Conservation (phyloP, 2,329 filamentous ascomycete species). For the Tolypocladium tundrense region DNA sequence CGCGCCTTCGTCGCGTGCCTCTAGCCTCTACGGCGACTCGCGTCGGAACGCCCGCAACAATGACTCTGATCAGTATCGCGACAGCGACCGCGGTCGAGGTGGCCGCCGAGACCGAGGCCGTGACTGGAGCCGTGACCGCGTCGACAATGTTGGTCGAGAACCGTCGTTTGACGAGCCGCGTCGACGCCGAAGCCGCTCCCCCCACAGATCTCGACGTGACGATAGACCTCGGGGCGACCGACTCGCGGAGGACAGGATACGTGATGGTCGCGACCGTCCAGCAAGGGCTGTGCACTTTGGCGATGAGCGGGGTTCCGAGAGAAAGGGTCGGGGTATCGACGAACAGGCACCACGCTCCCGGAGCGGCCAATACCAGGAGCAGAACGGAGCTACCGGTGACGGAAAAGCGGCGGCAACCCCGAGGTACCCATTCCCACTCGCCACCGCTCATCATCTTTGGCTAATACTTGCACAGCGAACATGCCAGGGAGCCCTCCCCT, state of each 20-base stretch:
- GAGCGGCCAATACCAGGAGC: background rate
- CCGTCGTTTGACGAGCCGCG: conserved; percentile 41
- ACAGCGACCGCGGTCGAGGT: conserved; percentile 26
- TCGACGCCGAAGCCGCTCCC: conserved; percentile 45
- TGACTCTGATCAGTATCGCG: conserved; percentile 24
- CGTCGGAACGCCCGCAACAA: conserved; percentile 3
- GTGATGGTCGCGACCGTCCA: background rate
- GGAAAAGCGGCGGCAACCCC: background rate
- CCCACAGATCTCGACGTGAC: conserved; percentile 28
- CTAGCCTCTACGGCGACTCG: background rate
- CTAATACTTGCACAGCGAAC: conserved; percentile 2
- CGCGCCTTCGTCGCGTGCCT: background rate
- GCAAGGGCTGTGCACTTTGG: background rate
- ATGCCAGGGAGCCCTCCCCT: conserved; percentile 17
- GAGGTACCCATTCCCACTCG: background rate
- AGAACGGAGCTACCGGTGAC: background rate
- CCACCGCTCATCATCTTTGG: background rate
- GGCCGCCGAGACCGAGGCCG: conserved; percentile 31
- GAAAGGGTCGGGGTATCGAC: background rate
- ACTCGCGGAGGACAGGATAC: conserved; percentile 17
- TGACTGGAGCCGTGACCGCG: conserved; percentile 7
- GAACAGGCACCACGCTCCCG: background rate
- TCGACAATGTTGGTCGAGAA: conserved; percentile 23
- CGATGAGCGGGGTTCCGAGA: background rate
- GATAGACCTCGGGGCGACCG: conserved; percentile 24